phyloP scores from a whole-genome alignment of 2,329 filamentous ascomycete species.

The Chaetomium sp. region DNA sequence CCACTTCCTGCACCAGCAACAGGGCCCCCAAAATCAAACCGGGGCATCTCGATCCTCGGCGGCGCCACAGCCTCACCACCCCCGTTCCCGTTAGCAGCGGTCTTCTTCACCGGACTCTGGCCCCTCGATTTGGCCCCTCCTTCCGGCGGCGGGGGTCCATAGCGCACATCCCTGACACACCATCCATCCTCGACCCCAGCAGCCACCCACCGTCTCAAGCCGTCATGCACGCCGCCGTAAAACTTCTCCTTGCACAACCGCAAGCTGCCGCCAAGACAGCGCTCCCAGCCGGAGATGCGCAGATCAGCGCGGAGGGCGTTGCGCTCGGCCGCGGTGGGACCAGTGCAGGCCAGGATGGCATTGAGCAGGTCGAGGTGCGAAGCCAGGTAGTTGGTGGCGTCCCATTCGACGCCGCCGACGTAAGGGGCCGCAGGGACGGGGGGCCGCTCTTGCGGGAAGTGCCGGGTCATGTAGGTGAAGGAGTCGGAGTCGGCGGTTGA shows the following conservation, averaged over 20 bases:
- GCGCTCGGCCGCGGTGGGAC: conserved; percentile 58
- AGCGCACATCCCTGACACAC: conserved; percentile 74
- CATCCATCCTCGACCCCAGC: conserved; percentile 84
- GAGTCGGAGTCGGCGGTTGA: conserved; percentile 32
- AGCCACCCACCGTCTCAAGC: conserved; percentile 80
- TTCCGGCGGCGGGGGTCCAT: conserved; percentile 49
- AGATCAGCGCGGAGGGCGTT: conserved; percentile 74
- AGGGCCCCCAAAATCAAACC: conserved; percentile 8
- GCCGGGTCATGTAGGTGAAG: conserved; percentile 54
- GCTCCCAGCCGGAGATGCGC: conserved; percentile 82
- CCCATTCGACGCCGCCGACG: conserved; percentile 96
- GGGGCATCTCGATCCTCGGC: conserved; percentile 16
- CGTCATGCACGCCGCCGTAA: conserved; percentile 86
- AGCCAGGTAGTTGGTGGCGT: conserved; percentile 92
- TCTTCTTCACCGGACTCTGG: conserved; percentile 27
- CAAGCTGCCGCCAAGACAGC: conserved; percentile 75
- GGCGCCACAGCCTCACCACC: neutral
- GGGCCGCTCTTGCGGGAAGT: conserved; percentile 80
- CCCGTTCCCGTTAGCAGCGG: conserved; percentile 17
- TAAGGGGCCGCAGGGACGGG: conserved; percentile 93
- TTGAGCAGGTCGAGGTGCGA: conserved; percentile 91
- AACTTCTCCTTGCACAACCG: conserved; percentile 97
- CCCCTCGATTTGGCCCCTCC: conserved; percentile 32
- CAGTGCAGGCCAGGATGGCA: conserved; percentile 73
- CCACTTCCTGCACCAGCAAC: neutral